Percentiles rank a stretch among this genome's conserved stretches.
phyloP scores from a whole-genome alignment of 257 asterid species.

The Solanum ossicruentum region DNA sequence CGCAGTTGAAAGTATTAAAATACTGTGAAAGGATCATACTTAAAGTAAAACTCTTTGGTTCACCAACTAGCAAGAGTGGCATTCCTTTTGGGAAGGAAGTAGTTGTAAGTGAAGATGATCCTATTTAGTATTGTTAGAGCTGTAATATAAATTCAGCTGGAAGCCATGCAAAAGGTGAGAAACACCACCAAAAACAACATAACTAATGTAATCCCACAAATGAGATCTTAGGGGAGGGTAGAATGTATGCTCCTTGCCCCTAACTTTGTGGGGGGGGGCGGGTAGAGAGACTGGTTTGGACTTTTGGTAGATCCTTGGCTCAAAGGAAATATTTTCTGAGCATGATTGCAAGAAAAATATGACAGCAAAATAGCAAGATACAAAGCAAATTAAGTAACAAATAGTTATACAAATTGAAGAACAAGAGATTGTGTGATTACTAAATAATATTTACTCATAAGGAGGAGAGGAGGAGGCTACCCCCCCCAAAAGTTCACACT shows the following conservation, averaged over 20 bases:
- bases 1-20: background rate
- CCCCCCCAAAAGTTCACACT: background rate
- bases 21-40: background rate
- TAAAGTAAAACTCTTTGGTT: background rate
- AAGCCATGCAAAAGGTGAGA: background rate
- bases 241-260: background rate
- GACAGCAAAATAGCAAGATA: background rate
- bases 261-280: background rate
- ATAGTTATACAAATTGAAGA: background rate
- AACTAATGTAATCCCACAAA: background rate
- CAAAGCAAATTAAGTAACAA: background rate
- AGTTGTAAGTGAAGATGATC: background rate
- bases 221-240: background rate
- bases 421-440: background rate
- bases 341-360: background rate
- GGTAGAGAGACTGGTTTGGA: background rate
- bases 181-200: background rate
- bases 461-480: background rate
- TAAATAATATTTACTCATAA: background rate
- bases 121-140: background rate
- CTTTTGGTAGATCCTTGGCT: background rate
- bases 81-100: background rate
- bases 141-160: background rate
- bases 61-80: background rate
- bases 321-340: background rate